A percentile compares a stretch with the other conserved stretches of the same genome.
These are phyloP conservation scores for Lentinus tigrinus DNA, from an alignment of 768 basidiomycete genomes.

Conservation along the genomic window DNA sequence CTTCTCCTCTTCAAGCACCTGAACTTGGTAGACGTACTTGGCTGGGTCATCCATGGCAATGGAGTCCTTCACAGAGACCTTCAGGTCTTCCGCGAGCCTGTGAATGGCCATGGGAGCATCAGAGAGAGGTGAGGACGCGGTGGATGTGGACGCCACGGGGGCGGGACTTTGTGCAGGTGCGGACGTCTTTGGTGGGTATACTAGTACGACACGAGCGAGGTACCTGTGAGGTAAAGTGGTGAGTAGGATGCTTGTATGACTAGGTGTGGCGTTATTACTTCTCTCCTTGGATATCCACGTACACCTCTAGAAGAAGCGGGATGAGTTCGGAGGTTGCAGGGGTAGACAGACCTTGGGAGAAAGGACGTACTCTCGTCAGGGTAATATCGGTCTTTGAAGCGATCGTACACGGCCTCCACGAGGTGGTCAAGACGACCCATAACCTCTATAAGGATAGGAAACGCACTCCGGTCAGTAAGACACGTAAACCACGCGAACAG, in stretches of 20 bases:
- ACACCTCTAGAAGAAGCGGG: slow-evolving; percentile 55
- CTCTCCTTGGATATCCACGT: slow-evolving; percentile 84
- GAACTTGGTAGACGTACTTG: slow-evolving; percentile 85
- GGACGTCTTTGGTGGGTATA: slow-evolving; percentile 54
- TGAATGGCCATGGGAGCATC: slow-evolving; percentile 55
- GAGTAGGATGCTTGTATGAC: slow-evolving; percentile 9
- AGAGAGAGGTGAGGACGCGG: slow-evolving; percentile 33
- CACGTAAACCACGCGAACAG: slow-evolving; percentile 6
- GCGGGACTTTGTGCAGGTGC: neutral
- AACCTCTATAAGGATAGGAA: slow-evolving; percentile 62
- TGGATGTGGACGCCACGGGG: slow-evolving; percentile 28
- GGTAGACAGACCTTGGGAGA: slow-evolving; percentile 1
- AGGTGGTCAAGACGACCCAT: slow-evolving; percentile 94
- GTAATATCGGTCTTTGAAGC: slow-evolving; percentile 96
- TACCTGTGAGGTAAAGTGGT: slow-evolving; percentile 51
- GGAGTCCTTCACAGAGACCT: slow-evolving; percentile 69
- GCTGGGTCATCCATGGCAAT: slow-evolving; percentile 72
- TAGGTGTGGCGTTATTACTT: slow-evolving; percentile 48
- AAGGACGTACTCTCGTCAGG: slow-evolving; percentile 74
- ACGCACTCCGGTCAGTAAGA: slow-evolving; percentile 9
- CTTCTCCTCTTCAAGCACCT: slow-evolving; percentile 73
- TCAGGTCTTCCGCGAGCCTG: slow-evolving; percentile 76
- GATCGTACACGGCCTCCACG: slow-evolving; percentile 92
- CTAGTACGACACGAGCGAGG: slow-evolving; percentile 76
- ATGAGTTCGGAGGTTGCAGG: neutral